Base-by-base conservation (phyloP, 73 alveolate genomes). In the Breviolum minutum region DNA sequence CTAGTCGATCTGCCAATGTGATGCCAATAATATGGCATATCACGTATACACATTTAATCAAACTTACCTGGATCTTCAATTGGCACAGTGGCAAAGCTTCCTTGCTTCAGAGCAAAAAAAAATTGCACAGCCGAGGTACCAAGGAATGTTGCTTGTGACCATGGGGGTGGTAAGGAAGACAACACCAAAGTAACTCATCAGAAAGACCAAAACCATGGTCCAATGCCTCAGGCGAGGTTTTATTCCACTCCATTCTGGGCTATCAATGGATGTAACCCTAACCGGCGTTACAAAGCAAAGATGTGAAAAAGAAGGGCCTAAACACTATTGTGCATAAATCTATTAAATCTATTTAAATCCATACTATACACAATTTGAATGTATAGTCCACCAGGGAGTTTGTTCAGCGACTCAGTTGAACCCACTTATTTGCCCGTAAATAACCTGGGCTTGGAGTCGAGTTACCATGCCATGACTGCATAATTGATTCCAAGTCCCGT, bases 191-290 rank as follows among this genome's bases (percentile, higher is more conserved):
- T 77, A 93, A 13, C 13, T 10, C 69, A 79, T 48, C 92, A 93
- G 17, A 86, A 93, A 93, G 63, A 93, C 83, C 60, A 63, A 29
- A 13, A 93, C 98, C 98, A 93, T 93, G 69, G 92, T 14, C 98
- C 98, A 93, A n/a, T 93, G 98, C 96, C 96, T 68, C 40, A 54
- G 1, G 81, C 63, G 20, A 48, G n/a, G n/a, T n/a, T n/a, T n/a
- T n/a, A 40, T 40, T 40, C 54, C 0, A 40, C 54, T 40, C 54
- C 54, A 40, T 40, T 40, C 54, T 40, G 54, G 3, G 54, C 54
- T 3, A 40, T 40, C 54, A 40, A 40, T 40, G 54, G 54, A 40
- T 40, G 54, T 40, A 40, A 2, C 0, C 3, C 5, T 40, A 40
- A 40, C 54, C 54, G n/a, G n/a, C 3, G 5, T 40, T 40, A 40